Evolutionary conservation across 2,329 filamentous ascomycete species (phyloP).

Genomic region (Epichloe hybrida): DNA sequence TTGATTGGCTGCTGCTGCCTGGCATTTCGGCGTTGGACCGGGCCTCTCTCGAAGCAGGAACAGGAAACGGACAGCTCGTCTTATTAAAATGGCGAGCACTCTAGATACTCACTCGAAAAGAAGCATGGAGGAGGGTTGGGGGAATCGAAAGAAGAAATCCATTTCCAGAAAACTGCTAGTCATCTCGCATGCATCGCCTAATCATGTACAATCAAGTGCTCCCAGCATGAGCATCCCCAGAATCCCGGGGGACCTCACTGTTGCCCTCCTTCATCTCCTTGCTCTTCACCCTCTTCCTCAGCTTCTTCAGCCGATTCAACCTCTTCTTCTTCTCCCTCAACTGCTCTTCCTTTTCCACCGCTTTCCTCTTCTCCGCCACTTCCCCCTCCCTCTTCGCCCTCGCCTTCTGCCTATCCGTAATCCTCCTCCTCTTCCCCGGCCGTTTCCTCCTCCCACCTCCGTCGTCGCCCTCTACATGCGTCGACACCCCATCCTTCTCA

Average conservation of each 20-base stretch:
- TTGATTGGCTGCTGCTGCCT: neutral
- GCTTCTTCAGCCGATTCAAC: slow-evolving; percentile 45
- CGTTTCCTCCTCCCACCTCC: slow-evolving; percentile 24
- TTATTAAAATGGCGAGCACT: too few relatives aligned
- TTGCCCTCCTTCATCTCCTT: slow-evolving; percentile 36
- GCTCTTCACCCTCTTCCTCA: slow-evolving; percentile 43
- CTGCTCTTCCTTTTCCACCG: slow-evolving; percentile 39
- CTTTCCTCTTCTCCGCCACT: slow-evolving; percentile 23
- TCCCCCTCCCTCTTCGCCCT: slow-evolving; percentile 27
- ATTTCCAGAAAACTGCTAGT: neutral
- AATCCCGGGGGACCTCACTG: slow-evolving; percentile 11
- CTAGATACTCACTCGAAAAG: too few relatives aligned
- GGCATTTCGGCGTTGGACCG: neutral
- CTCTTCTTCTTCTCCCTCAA: slow-evolving; percentile 49
- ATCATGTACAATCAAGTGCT: neutral
- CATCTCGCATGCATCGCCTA: neutral
- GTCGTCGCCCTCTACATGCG: slow-evolving; percentile 8
- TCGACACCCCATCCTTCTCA: neutral
- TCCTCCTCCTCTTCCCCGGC: slow-evolving; percentile 45
- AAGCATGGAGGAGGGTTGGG: too few relatives aligned
- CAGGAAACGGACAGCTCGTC: neutral
- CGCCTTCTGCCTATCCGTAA: slow-evolving; percentile 33
- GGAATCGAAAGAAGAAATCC: too few relatives aligned
- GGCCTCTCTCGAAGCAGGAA: neutral
- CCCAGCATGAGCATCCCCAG: neutral